phyloP scores from a whole-genome alignment of 306 rosid species.

The Canavalia gladiata region DNA sequence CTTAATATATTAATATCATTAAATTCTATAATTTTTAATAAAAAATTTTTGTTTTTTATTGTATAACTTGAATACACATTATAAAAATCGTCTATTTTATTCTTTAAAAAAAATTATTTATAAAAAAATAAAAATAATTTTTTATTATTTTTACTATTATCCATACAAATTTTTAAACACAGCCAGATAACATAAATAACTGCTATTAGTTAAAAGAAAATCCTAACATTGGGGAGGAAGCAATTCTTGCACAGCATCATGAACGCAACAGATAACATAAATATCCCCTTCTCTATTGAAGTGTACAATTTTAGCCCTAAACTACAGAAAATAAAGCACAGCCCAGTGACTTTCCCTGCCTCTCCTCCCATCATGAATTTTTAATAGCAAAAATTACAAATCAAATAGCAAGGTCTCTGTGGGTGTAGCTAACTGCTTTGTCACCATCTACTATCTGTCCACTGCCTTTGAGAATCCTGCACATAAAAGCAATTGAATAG shows the following conservation, averaged over 20 bases:
- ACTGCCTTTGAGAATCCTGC: conserved; percentile 92
- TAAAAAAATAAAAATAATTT: too few species aligned
- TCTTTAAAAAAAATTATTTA: too few species aligned
- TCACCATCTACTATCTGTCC: conserved; percentile 95
- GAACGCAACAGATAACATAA: not conserved
- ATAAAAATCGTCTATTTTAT: too few species aligned
- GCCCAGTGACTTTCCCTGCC: conserved; percentile 24
- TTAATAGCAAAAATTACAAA: conserved; percentile 32
- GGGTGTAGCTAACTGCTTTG: conserved; percentile 71
- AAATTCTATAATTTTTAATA: too few species aligned
- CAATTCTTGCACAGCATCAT: conserved; percentile 4
- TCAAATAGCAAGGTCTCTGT: conserved; percentile 73
- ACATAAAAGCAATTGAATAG: conserved; percentile 29
- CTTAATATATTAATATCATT: too few species aligned
- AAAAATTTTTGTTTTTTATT: too few species aligned
- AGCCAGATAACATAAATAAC: not conserved
- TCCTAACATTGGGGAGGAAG: conserved; percentile 21
- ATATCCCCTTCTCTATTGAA: conserved; percentile 19
- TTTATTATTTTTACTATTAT: too few species aligned
- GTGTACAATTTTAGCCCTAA: conserved; percentile 39
- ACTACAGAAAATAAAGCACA: conserved; percentile 11
- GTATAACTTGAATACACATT: too few species aligned
- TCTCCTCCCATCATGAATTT: conserved; percentile 18
- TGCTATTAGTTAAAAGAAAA: not conserved
- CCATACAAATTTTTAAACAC: too few species aligned